Base-by-base conservation (phyloP, 208 protist genomes). In the Lotmaria passim region DNA sequence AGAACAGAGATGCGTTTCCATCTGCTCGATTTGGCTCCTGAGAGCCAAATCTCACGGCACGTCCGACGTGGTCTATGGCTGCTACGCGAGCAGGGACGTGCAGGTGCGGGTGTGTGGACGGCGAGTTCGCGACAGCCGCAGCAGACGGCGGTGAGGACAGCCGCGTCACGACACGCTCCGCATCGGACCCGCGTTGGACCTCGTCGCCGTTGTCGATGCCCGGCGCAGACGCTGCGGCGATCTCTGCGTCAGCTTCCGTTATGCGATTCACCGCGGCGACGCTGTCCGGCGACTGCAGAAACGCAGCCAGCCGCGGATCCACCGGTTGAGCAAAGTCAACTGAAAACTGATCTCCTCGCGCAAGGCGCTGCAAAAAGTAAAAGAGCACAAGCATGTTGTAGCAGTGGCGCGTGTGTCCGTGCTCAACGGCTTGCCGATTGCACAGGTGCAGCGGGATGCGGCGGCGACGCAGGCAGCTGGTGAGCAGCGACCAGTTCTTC, bases 301-400 rank as follows among this genome's bases (percentile, higher is more conserved):
- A 94, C 23, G 48, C 69, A 0, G 87, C 82, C 21, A 94, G 46
- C 24, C 62, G 60, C 7, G 73, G 47, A 58, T 89, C 82, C 12
- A 94, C 78, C 38, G 89, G 86, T 36, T 81, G 79, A 5, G 76
- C 68, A 71, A 92, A 90, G 64, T 87, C 77, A 12, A 84, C 84
- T 14, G 75, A 79, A 26, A 94, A 87, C 7, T 81, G 70, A 21
- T 79, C 60, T 46, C 78, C 68, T 1, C 61, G 24, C 0, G 67
- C 15, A 7, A 94, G 65, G 21, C 65, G 59, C 19, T 56, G 23
- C 31, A 94, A 53, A 34, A 94, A 94, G 62, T 90, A 94, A 47
- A 88, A 90, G 34, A 90, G 66, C 14, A 92, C 83, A 26, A 94
- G 62, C 23, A 82, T 63, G 71, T 91, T 90, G 65, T 86, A 91